A percentile compares a stretch with the other conserved stretches of the same genome.
Evolutionary conservation across 495 filamentous ascomycete genomes (phyloP).

Genomic region (Halenospora varia): DNA sequence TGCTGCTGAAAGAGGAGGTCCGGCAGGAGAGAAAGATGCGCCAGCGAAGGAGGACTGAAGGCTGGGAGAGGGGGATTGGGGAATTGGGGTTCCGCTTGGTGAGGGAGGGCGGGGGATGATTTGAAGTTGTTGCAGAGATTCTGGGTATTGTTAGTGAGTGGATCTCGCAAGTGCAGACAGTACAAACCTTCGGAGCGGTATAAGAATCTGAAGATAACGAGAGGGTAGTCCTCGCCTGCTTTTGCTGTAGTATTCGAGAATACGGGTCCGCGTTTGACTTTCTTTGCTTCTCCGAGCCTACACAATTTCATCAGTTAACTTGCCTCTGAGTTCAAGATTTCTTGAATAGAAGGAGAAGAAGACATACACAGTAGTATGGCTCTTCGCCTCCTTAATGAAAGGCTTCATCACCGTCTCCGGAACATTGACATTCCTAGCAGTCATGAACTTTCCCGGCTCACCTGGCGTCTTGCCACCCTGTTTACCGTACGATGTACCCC

Average conservation of each 20-base stretch:
- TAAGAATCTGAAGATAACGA: constrained; percentile 1
- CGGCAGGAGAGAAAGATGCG: neutral
- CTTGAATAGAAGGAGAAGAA: neutral
- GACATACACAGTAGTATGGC: neutral
- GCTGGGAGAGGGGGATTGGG: neutral
- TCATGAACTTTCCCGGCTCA: neutral
- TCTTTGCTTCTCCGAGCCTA: neutral
- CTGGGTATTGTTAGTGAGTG: neutral
- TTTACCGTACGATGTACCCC: neutral
- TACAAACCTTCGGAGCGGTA: constrained; percentile 3
- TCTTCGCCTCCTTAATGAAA: neutral
- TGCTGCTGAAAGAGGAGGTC: neutral
- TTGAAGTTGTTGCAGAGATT: neutral
- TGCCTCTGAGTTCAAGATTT: neutral
- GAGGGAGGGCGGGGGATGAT: neutral
- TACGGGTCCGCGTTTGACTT: too few relatives aligned
- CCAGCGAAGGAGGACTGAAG: too few relatives aligned
- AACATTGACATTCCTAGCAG: neutral
- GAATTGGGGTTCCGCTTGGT: neutral
- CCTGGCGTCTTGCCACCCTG: neutral
- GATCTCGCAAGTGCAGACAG: too few relatives aligned
- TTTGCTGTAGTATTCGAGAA: too few relatives aligned
- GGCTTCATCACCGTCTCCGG: neutral
- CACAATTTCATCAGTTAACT: neutral
- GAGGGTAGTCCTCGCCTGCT: neutral